Conservation (phyloP, 257 asterid genomes). For the Eucommia ulmoides region DNA sequence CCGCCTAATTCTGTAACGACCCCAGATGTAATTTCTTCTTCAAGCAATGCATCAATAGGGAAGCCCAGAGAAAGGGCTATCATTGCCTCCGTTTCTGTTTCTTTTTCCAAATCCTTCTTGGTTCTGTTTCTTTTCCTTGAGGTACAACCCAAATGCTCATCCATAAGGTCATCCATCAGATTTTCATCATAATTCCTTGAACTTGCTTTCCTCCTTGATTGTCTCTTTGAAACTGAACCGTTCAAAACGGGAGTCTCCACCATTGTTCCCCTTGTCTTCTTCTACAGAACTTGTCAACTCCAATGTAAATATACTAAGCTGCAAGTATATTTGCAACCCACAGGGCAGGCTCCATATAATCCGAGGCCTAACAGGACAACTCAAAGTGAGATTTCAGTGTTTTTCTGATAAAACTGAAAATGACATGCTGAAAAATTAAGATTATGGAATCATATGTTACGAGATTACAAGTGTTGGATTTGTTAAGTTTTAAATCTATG, state of each 20-base stretch:
- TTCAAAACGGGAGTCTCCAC: constrained; percentile 31
- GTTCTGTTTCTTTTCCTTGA: constrained; percentile 43
- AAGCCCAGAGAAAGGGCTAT: constrained; percentile 73
- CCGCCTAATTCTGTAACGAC: constrained; percentile 55
- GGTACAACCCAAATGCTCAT: constrained; percentile 34
- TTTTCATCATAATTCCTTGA: constrained; percentile 47
- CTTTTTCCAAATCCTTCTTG: constrained; percentile 51
- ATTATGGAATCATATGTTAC: too few relatives aligned
- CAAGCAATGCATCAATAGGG: constrained; percentile 68
- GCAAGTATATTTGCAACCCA: too few relatives aligned
- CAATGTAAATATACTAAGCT: too few relatives aligned
- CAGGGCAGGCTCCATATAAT: too few relatives aligned
- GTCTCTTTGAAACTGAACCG: constrained; percentile 35
- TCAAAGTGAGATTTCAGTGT: too few relatives aligned
- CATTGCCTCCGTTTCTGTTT: constrained; percentile 70
- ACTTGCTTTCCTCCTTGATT: constrained; percentile 34
- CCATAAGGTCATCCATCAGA: constrained; percentile 50
- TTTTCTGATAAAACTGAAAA: too few relatives aligned
- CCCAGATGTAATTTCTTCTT: constrained; percentile 51
- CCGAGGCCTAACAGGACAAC: too few relatives aligned
- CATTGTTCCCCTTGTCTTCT: too few relatives aligned
- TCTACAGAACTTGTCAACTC: too few relatives aligned
- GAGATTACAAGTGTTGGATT: too few relatives aligned
- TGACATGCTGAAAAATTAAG: too few relatives aligned
- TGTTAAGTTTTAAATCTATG: too few relatives aligned